Percentiles rank a stretch among this genome's conserved stretches.
These are phyloP conservation scores for Lolium multiflorum DNA, from an alignment of 176 grass and related monocot species.

Conservation along the genomic window DNA sequence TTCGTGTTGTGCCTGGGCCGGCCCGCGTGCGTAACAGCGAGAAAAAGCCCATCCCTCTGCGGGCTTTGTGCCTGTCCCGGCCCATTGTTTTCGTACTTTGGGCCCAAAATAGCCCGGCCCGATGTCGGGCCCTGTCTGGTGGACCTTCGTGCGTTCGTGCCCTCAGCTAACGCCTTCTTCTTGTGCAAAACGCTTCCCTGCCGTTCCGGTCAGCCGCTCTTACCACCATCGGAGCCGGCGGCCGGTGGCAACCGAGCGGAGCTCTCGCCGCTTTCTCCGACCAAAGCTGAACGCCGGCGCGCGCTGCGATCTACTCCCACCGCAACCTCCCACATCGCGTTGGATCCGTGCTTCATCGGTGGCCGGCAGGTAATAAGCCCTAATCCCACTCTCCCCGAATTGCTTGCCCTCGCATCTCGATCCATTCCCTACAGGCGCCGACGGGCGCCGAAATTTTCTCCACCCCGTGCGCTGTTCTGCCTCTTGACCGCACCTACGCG, in stretches of 20 bases:
- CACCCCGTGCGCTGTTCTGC: background rate
- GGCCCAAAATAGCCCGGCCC: too few species aligned
- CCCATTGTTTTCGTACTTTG: too few species aligned
- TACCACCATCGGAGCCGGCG: background rate
- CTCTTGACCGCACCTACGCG: background rate
- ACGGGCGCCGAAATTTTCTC: background rate
- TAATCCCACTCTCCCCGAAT: background rate
- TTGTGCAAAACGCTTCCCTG: background rate
- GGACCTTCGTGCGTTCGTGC: too few species aligned
- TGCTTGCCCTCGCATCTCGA: constrained; percentile 12
- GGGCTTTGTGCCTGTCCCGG: too few species aligned
- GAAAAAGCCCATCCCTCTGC: too few species aligned
- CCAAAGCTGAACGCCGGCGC: background rate
- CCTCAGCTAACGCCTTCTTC: background rate
- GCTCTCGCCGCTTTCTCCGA: background rate
- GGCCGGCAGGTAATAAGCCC: constrained; percentile 44
- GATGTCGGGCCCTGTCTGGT: too few species aligned
- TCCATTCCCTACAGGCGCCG: constrained; percentile 21
- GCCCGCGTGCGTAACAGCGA: too few species aligned
- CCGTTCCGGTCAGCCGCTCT: background rate
- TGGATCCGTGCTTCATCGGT: constrained; percentile 6
- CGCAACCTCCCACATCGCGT: background rate
- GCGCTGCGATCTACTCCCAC: background rate
- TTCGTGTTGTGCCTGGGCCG: too few species aligned
- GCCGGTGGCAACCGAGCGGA: constrained; percentile 5